A percentile compares a stretch with the other conserved stretches of the same genome.
phyloP scores from a whole-genome alignment of 331 rosid genomes.

The Spiraea crenata region DNA sequence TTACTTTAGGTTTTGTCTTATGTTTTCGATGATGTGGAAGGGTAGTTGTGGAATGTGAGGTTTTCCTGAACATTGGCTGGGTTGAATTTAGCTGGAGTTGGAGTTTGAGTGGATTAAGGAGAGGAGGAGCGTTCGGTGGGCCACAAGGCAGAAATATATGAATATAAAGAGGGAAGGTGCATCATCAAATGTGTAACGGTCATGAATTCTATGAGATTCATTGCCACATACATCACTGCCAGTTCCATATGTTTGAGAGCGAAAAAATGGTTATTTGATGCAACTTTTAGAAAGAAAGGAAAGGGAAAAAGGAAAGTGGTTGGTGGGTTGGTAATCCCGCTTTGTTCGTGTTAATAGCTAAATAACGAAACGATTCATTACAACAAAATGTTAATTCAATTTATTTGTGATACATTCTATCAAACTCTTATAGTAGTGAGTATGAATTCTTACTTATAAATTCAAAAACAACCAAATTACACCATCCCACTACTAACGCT shows the following conservation, averaged over 20 bases:
- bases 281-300: neutral
- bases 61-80: neutral
- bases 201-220: slow-evolving; percentile 2
- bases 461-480: too few species aligned
- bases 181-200: slow-evolving; percentile 9
- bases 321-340: neutral
- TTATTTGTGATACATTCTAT: too few species aligned
- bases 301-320: neutral
- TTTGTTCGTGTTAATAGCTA: too few species aligned
- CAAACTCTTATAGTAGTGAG: too few species aligned
- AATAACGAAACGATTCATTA: too few species aligned
- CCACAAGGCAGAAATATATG: neutral
- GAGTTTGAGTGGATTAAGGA: slow-evolving; percentile 8
- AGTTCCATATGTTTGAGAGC: neutral
- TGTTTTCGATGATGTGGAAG: neutral
- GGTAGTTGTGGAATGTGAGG: neutral
- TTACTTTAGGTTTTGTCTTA: neutral
- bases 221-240: neutral
- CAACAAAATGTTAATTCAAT: too few species aligned
- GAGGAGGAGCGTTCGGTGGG: slow-evolving; percentile 3
- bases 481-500: too few species aligned
- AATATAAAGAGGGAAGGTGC: neutral
- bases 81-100: neutral
- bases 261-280: neutral
- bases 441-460: too few species aligned